A percentile compares a stretch with the other conserved stretches of the same genome.
Conservation (phyloP, 2,329 filamentous ascomycete species). For the Hypoxylon sp. region DNA sequence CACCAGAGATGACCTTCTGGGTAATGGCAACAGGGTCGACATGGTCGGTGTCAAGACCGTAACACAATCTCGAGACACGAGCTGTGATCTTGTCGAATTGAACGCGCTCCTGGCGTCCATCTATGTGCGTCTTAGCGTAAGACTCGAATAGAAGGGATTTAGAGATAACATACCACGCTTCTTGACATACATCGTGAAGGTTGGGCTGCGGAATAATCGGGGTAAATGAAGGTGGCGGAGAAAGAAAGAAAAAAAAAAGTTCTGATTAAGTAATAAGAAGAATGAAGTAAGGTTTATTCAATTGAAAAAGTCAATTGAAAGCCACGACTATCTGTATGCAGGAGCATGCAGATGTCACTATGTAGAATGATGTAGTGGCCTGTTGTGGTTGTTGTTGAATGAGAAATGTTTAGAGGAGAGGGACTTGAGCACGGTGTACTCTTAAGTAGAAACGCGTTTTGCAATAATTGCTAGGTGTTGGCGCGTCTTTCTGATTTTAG, state of each 20-base stretch:
- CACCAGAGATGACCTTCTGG: conserved; percentile 99
- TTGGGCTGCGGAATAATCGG: conserved; percentile 45
- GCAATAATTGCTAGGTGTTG: conserved; percentile 17
- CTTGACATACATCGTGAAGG: conserved; percentile 71
- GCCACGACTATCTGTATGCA: conserved; percentile 36
- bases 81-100: conserved; percentile 99
- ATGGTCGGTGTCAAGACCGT: conserved; percentile 93
- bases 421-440: conserved; percentile 35
- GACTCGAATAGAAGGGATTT: conserved; percentile 1
- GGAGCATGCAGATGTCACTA: conserved; percentile 36
- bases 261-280: conserved; percentile 10
- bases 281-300: conserved; percentile 14
- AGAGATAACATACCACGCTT: conserved; percentile 69
- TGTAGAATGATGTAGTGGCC: conserved; percentile 35
- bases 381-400: conserved; percentile 45
- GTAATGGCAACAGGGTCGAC: conserved; percentile 98
- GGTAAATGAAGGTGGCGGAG: conserved; percentile 37
- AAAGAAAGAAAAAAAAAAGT: conserved; percentile 17
- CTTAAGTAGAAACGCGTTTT: conserved; percentile 43
- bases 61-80: conserved; percentile 96
- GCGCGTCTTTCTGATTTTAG: conserved; percentile 37
- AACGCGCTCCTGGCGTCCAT: conserved; percentile 99
- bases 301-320: conserved; percentile 28
- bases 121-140: conserved; percentile 63
- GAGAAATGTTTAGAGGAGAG: conserved; percentile 35